A percentile compares a stretch with the other conserved stretches of the same genome.
These are phyloP conservation scores for Apophysomyces ossiformis DNA, from an alignment of 371 early-diverging fungal genomes.

Conservation along the genomic window DNA sequence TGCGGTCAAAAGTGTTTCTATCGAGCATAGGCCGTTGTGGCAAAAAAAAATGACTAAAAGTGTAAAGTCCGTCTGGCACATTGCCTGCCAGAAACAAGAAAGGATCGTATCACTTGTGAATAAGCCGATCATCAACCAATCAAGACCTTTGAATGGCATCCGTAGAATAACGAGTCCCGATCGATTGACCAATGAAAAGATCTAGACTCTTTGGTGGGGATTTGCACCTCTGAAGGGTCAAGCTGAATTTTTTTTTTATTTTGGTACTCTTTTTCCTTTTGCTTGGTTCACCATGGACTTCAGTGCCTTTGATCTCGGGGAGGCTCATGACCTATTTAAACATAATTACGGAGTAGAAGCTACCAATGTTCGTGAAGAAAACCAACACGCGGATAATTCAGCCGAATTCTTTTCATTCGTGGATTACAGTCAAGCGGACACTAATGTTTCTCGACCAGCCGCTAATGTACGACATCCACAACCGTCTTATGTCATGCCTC, in stretches of 20 bases:
- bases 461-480: neutral
- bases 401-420: slow-evolving; percentile 41
- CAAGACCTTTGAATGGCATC: too few relatives aligned
- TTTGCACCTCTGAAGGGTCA: neutral
- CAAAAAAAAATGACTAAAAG: too few relatives aligned
- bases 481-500: slow-evolving; percentile 21
- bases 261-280: neutral
- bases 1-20: too few relatives aligned
- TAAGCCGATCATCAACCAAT: too few relatives aligned
- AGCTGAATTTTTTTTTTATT: neutral
- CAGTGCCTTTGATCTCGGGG: slow-evolving; percentile 29
- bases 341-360: slow-evolving; percentile 12
- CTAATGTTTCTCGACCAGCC: neutral
- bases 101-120: too few relatives aligned
- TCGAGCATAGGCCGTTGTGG: too few relatives aligned
- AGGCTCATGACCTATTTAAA: slow-evolving; percentile 24
- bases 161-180: neutral
- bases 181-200: neutral
- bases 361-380: slow-evolving; percentile 8
- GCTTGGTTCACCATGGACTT: slow-evolving; percentile 27
- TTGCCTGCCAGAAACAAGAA: too few relatives aligned
- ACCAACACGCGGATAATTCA: slow-evolving; percentile 11
- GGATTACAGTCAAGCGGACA: slow-evolving; percentile 17
- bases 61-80: too few relatives aligned
- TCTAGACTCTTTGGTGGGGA: neutral